Conservation (phyloP, 345 rosid genomes). For the Populus nigra region DNA sequence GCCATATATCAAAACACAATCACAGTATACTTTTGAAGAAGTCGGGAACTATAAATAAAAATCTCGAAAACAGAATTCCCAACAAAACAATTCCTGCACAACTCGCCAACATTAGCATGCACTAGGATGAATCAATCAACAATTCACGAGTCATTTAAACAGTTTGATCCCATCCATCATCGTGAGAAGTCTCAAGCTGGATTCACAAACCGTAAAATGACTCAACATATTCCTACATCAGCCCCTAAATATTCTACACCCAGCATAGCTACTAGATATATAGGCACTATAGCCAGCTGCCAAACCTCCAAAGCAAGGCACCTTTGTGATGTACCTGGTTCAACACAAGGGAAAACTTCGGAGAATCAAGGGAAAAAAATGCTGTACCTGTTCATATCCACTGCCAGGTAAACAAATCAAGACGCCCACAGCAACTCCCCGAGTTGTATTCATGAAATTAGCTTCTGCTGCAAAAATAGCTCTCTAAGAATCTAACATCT, state of each 20-base stretch:
- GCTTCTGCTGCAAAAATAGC: conserved; percentile 23
- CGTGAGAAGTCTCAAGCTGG: conserved; percentile 28
- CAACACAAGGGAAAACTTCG: conserved; percentile 14
- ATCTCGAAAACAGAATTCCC: conserved; percentile 8
- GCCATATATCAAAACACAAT: conserved; percentile 14
- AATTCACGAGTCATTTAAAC: conserved; percentile 35
- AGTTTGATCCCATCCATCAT: conserved; percentile 33
- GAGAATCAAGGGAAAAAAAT: conserved; percentile 15
- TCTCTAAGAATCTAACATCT: conserved; percentile 72
- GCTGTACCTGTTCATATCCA: conserved; percentile 23
- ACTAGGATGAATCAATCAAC: conserved; percentile 27
- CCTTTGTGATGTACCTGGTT: conserved; percentile 21
- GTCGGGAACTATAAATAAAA: neutral
- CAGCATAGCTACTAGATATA: conserved; percentile 26
- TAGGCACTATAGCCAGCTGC: conserved; percentile 21
- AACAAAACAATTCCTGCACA: conserved; percentile 34
- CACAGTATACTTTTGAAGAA: conserved; percentile 7
- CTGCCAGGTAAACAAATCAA: conserved; percentile 16
- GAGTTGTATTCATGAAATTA: conserved; percentile 27
- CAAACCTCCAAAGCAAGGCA: conserved; percentile 12
- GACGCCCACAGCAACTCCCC: conserved; percentile 21
- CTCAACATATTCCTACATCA: conserved; percentile 41
- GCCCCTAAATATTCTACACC: conserved; percentile 52
- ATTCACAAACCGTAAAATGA: conserved; percentile 30
- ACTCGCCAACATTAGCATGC: conserved; percentile 22